Base-by-base conservation (phyloP, 176 grass and related monocot genomes). In the Puya raimondii region DNA sequence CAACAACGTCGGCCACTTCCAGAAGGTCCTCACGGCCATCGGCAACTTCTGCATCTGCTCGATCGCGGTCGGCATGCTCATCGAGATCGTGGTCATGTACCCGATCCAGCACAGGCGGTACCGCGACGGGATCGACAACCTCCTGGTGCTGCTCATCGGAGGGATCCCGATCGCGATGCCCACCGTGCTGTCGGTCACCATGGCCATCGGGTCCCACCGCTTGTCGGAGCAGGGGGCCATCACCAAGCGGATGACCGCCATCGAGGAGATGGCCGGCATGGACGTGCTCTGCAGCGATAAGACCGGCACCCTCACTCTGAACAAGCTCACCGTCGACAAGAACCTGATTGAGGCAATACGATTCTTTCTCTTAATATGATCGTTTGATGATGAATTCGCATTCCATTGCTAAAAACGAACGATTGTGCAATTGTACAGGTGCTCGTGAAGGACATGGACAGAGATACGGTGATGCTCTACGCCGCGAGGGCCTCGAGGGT, bases 181-280 rank as follows among this genome's bases (percentile, higher is more conserved):
- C 26, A 96, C 92, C 42, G 92, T 96, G 69, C 88, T 96, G 0
- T 96, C 92, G 0, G 92, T 96, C 23, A 96, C 92, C 47, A 96
- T 96, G 92, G 92, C 92, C 48, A 96, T 96, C n/a, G 92, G 92
- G 1, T 96, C 92, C 27, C 92, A 96, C 80, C 85, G 92, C 1
- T 72, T 96, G 11, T 96, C 92, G 1, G 73, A 96, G 72, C 92
- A 96, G 75, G 92, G 92, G 42, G 92, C 92, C 59, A 96, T 96
- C 74, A 96, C 92, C 70, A 96, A 96, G 81, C 84, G 92, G 72
- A 96, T 96, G 92, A 96, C 92, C 2, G 92, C 92, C 66, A 96
- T 96, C 71, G 92, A 96, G 80, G 92, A 96, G 70, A 96, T 96
- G 92, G 92, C 92, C 15, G 88, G 92, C 53, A 96, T 96, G 92